phyloP scores from a whole-genome alignment of 2,329 filamentous ascomycete genomes.

The Trematosphaeria pertusa region DNA sequence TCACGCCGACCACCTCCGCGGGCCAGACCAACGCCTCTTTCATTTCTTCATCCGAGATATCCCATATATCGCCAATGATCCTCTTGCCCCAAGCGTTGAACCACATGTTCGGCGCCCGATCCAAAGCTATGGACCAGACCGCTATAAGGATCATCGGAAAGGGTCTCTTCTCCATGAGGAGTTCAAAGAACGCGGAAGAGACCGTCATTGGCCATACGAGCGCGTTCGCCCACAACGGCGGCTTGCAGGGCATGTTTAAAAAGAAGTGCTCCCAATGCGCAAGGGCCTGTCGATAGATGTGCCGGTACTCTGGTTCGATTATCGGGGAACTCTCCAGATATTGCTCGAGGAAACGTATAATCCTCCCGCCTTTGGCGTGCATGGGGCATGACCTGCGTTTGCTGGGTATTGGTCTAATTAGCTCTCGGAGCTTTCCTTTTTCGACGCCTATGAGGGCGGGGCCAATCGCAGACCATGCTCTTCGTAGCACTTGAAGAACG shows the following conservation, averaged over 20 bases:
- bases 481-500: slow-evolving; percentile 16
- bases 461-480: slow-evolving; percentile 15
- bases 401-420: slow-evolving; percentile 7
- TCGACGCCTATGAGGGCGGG: slow-evolving; percentile 10
- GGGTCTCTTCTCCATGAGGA: slow-evolving; percentile 18
- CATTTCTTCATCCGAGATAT: slow-evolving; percentile 17
- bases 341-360: slow-evolving; percentile 19
- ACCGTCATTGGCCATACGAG: slow-evolving; percentile 26
- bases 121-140: slow-evolving; percentile 27
- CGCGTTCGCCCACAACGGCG: slow-evolving; percentile 23
- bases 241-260: slow-evolving; percentile 17
- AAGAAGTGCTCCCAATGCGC: slow-evolving; percentile 21
- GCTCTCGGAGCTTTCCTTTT: slow-evolving; percentile 14
- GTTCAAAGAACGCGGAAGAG: slow-evolving; percentile 18
- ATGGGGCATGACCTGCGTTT: slow-evolving; percentile 11
- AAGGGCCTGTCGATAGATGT: slow-evolving; percentile 21
- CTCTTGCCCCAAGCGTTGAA: slow-evolving; percentile 26
- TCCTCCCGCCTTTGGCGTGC: slow-evolving; percentile 16
- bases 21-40: slow-evolving; percentile 16
- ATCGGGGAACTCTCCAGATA: slow-evolving; percentile 19
- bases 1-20: slow-evolving; percentile 18
- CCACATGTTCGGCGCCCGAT: slow-evolving; percentile 27
- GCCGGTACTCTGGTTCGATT: slow-evolving; percentile 12
- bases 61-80: slow-evolving; percentile 19
- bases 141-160: slow-evolving; percentile 28